phyloP scores from a whole-genome alignment of 306 rosid genomes.

The Acmispon strigosus region DNA sequence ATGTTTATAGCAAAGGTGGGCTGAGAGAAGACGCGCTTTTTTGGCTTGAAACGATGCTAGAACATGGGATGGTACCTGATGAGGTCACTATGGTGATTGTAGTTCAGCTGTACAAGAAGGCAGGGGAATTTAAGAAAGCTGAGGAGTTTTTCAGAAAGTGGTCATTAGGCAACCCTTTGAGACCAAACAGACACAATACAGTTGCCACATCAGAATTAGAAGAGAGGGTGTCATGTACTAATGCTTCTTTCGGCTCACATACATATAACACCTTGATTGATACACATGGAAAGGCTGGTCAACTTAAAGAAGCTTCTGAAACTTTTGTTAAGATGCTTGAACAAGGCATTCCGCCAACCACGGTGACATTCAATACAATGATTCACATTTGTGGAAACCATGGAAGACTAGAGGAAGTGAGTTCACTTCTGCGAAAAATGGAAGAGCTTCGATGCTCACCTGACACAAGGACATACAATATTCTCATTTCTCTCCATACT shows the following conservation, averaged over 20 bases:
- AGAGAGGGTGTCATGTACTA: constrained; percentile 8
- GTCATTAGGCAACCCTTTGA: constrained; percentile 49
- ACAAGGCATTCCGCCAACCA: constrained; percentile 70
- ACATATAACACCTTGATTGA: constrained; percentile 84
- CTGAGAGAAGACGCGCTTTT: constrained; percentile 56
- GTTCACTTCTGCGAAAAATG: constrained; percentile 65
- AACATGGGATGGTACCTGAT: constrained; percentile 76
- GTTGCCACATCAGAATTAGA: constrained; percentile 16
- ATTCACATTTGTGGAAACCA: constrained; percentile 92
- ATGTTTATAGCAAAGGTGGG: constrained; percentile 78
- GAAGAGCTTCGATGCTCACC: constrained; percentile 72
- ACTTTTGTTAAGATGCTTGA: constrained; percentile 69
- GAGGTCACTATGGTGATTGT: constrained; percentile 93
- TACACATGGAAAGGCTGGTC: constrained; percentile 84
- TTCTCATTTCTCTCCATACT: constrained; percentile 58
- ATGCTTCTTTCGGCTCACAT: constrained; percentile 51
- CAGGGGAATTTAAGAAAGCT: constrained; percentile 72
- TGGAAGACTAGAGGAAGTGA: constrained; percentile 64
- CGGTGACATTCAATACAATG: constrained; percentile 90
- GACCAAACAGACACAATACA: not conserved
- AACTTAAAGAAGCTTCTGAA: constrained; percentile 69
- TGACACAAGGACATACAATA: constrained; percentile 82
- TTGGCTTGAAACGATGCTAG: constrained; percentile 78
- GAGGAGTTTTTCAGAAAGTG: constrained; percentile 71
- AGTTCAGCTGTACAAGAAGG: constrained; percentile 81